Conservation (phyloP, 352 stramenopile species). For the Pythium vanterpoolii region DNA sequence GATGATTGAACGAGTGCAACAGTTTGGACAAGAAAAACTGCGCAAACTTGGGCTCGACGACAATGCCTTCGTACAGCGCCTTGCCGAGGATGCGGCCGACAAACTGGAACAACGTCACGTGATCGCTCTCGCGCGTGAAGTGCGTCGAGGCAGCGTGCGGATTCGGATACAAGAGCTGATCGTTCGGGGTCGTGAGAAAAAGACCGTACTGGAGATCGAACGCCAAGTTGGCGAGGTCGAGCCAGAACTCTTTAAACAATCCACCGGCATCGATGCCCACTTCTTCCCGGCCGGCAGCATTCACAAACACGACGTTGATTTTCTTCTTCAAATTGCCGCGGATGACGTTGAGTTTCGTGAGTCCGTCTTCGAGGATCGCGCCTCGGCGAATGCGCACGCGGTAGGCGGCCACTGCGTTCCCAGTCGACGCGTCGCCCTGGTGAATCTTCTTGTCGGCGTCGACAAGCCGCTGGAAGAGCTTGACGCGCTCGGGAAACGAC, state of each 20-base stretch:
- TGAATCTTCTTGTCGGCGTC: slow-evolving; percentile 51
- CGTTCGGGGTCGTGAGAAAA: slow-evolving; percentile 56
- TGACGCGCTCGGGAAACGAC: slow-evolving; percentile 65
- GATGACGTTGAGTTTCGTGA: slow-evolving; percentile 85
- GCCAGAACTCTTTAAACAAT: slow-evolving; percentile 98
- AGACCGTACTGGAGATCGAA: slow-evolving; percentile 93
- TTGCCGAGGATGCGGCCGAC: slow-evolving; percentile 94
- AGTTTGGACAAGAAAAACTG: slow-evolving; percentile 96
- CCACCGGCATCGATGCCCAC: slow-evolving; percentile 95
- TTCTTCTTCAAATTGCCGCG: slow-evolving; percentile 82
- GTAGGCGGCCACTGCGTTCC: slow-evolving; percentile 27
- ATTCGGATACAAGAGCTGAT: slow-evolving; percentile 93
- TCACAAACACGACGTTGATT: slow-evolving; percentile 83
- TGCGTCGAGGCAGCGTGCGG: slow-evolving; percentile 85
- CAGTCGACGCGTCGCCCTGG: slow-evolving; percentile 33
- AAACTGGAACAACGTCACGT: slow-evolving; percentile 94
- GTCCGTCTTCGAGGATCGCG: slow-evolving; percentile 85
- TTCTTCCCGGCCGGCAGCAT: slow-evolving; percentile 89
- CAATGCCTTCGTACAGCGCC: slow-evolving; percentile 95
- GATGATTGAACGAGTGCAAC: slow-evolving; percentile 64
- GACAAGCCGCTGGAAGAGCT: slow-evolving; percentile 62
- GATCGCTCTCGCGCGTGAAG: slow-evolving; percentile 68
- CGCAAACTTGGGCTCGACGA: slow-evolving; percentile 94
- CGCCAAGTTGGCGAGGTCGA: slow-evolving; percentile 83
- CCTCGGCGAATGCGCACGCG: slow-evolving; percentile 64